Evolutionary conservation across 1,284 basidiomycete genomes (phyloP), one percentile per base, ranked within the genome.

Genomic region (Cutaneotrichosporon spelunceum): DNA sequence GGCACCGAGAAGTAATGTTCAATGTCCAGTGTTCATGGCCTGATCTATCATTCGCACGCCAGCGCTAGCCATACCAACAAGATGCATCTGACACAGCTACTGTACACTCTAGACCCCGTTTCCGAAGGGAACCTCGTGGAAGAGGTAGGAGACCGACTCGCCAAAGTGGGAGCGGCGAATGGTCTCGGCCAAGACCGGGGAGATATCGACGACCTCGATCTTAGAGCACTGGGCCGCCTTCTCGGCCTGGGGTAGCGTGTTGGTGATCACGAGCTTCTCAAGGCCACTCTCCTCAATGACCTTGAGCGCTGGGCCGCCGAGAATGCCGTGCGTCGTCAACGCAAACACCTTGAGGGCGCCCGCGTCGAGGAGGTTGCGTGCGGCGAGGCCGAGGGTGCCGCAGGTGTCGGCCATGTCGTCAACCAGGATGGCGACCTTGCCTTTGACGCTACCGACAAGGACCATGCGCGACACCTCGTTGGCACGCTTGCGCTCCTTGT

Each of bases 341-440:
- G 91, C 96, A 73, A 88, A 88, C 61, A 96, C 90, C 75, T 87
- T 86, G 50, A 83, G 80, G 13, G 93, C 95, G 2, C 96, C 96
- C 10, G 92, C 91, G 74, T 98, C 93, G 52, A 89, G 82, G 48
- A 99, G 84, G 71, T 95, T 91, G 67, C 86, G 83, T 4, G 96
- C 90, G 1, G 96, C 96, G 44, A 97, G 84, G 70, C 92, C 93
- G 59, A 99, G 85, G 61, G 96, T 99, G 48, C 96, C 96, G 76
- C 96, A 99, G 47, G 96, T 99, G 80, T 99, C 96, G 56, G 96
- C 93, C 96, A 99, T 99, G 82, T 99, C 96, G 83, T 99, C 96
- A 56, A 99, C 94, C n/a, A 99, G 84, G 66, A 99, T 92, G 60
- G 95, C 96, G 48, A 89, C 85, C 82, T 99, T 99, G 78, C 88